These are phyloP conservation scores for Podila verticillata DNA, from an alignment of 192 early-diverging fungal genomes.

Conservation along the genomic window DNA sequence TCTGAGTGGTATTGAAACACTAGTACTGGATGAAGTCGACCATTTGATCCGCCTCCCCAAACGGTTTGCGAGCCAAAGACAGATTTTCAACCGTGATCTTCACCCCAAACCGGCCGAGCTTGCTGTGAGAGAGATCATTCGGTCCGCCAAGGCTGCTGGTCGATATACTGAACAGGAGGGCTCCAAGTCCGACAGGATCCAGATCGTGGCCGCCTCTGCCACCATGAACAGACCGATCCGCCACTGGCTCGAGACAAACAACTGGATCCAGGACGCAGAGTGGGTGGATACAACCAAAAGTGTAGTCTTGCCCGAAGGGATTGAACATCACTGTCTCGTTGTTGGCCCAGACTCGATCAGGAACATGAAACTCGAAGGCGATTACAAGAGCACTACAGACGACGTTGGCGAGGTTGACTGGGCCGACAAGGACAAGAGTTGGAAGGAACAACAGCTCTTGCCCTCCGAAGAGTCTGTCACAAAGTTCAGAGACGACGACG, in stretches of 20 bases:
- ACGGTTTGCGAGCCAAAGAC: conserved; percentile 53
- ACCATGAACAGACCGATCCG: conserved; percentile 76
- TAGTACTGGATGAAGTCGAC: conserved; percentile 65
- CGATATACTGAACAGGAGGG: neutral
- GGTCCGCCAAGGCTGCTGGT: conserved; percentile 18
- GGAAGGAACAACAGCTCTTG: conserved; percentile 24
- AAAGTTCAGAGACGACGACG: conserved; percentile 56
- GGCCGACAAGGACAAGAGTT: conserved; percentile 27
- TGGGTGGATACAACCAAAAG: conserved; percentile 68
- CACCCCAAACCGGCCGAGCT: conserved; percentile 60
- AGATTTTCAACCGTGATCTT: conserved; percentile 42
- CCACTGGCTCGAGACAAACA: conserved; percentile 62
- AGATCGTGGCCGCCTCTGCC: conserved; percentile 72
- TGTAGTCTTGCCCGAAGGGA: conserved; percentile 36
- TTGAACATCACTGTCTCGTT: conserved; percentile 63
- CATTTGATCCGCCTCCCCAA: conserved; percentile 62
- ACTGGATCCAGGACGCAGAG: conserved; percentile 60
- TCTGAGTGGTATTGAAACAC: conserved; percentile 37
- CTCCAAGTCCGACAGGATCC: conserved; percentile 32
- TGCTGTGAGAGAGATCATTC: conserved; percentile 34
- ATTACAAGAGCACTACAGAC: neutral
- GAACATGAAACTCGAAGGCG: conserved; percentile 46
- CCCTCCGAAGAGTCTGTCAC: neutral
- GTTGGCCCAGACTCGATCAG: conserved; percentile 53
- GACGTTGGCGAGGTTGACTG: conserved; percentile 18